These are phyloP conservation scores for Fraxinus anomala DNA, from an alignment of 257 asterid species.

Conservation along the genomic window DNA sequence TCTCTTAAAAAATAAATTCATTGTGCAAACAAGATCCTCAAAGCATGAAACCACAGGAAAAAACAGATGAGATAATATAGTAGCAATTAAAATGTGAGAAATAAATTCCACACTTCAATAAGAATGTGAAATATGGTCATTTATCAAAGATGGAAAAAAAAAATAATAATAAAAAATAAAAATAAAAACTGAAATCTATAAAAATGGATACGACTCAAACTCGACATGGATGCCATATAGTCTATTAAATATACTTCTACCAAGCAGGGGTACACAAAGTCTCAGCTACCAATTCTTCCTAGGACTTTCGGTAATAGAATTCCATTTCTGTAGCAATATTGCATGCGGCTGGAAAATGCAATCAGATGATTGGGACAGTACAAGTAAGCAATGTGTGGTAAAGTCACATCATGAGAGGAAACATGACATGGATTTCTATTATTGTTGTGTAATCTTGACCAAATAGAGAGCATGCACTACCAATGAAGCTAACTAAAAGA, in stretches of 20 bases:
- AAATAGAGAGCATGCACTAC: background rate
- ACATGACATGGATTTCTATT: background rate
- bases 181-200: no score
- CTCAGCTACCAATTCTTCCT: background rate
- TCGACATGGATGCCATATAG: background rate
- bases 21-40: background rate
- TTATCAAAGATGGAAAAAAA: background rate
- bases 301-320: no score
- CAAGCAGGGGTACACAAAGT: background rate
- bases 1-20: no score
- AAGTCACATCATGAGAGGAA: background rate
- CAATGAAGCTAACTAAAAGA: background rate
- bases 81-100: background rate
- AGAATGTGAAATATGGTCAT: no score
- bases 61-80: background rate
- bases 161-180: no score
- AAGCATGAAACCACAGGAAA: background rate
- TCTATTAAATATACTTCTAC: background rate
- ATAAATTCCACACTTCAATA: no score
- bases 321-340: background rate
- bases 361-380: background rate
- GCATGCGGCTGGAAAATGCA: background rate
- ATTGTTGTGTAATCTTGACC: background rate
- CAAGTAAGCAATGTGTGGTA: background rate
- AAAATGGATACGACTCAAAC: background rate